Percentiles rank a stretch among this genome's conserved stretches.
Conservation (phyloP, 768 basidiomycete species). For the Butyriboletus loyo region DNA sequence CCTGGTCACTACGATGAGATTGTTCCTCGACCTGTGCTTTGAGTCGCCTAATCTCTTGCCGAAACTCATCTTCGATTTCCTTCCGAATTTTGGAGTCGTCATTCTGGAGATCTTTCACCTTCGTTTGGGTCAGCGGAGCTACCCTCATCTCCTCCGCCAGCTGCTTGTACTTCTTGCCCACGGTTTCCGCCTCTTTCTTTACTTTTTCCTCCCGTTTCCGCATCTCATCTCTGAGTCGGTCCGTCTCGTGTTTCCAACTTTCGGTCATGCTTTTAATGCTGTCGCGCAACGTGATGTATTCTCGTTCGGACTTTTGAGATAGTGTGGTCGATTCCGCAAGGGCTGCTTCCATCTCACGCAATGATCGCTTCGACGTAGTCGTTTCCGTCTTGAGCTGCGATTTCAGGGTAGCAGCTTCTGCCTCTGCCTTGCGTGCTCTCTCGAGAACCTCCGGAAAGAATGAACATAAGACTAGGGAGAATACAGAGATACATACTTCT, state of each 20-base stretch:
- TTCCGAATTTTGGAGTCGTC: conserved; percentile 48
- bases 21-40: conserved; percentile 53
- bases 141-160: conserved; percentile 62
- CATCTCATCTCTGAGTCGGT: conserved; percentile 72
- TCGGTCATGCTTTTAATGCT: conserved; percentile 71
- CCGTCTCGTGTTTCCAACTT: conserved; percentile 72
- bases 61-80: conserved; percentile 62
- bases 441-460: conserved; percentile 57
- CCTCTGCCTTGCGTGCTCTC: conserved; percentile 83
- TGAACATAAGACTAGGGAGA: background rate
- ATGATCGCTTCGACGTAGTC: conserved; percentile 63
- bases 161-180: conserved; percentile 66
- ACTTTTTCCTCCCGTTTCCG: conserved; percentile 66
- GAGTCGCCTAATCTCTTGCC: conserved; percentile 52
- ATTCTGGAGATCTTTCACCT: conserved; percentile 48
- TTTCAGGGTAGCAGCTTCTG: conserved; percentile 66
- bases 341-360: conserved; percentile 78
- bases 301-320: conserved; percentile 78
- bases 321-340: conserved; percentile 72
- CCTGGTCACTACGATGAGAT: conserved; percentile 52
- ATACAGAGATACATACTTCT: conserved; percentile 51
- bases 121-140: conserved; percentile 43
- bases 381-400: conserved; percentile 72
- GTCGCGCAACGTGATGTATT: conserved; percentile 77
- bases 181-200: conserved; percentile 61